These are phyloP conservation scores for Juglanconis oblonga DNA, from an alignment of 2,329 filamentous ascomycete genomes.

Conservation along the genomic window DNA sequence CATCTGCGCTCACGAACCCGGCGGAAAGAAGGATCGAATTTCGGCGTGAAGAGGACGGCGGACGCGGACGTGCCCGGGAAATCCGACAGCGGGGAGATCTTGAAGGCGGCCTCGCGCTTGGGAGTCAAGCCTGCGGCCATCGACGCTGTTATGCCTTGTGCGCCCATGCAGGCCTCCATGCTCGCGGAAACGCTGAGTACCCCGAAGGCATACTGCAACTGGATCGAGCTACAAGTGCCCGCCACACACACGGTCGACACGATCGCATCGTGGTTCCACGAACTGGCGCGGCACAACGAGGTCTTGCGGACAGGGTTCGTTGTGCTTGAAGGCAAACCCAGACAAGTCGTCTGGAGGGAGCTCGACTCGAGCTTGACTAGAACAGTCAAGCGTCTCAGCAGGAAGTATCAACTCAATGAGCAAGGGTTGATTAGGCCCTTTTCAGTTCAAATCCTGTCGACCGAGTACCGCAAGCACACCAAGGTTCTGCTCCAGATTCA, in stretches of 20 bases:
- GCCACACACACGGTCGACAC: conserved; percentile 28
- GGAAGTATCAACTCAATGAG: conserved; percentile 38
- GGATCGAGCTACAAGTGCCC: conserved; percentile 58
- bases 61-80: neutral
- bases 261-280: conserved; percentile 47
- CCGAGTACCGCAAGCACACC: neutral
- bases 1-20: conserved; percentile 21
- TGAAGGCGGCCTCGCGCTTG: conserved; percentile 18
- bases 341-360: conserved; percentile 62
- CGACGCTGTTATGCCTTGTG: conserved; percentile 57
- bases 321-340: conserved; percentile 49
- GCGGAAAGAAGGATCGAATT: neutral
- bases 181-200: conserved; percentile 67
- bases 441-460: conserved; percentile 49
- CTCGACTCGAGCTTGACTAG: conserved; percentile 42
- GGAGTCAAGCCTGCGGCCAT: conserved; percentile 37
- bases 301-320: conserved; percentile 74
- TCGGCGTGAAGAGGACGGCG: neutral
- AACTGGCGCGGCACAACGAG: conserved; percentile 54
- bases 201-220: conserved; percentile 70
- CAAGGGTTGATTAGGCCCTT: conserved; percentile 55
- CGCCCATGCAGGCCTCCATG: conserved; percentile 75
- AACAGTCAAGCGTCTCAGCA: conserved; percentile 33
- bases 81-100: neutral
- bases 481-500: conserved; percentile 59